A percentile compares a stretch with the other conserved stretches of the same genome.
phyloP scores from a whole-genome alignment of 495 filamentous ascomycete species.

The Corynascus novoguineensis region DNA sequence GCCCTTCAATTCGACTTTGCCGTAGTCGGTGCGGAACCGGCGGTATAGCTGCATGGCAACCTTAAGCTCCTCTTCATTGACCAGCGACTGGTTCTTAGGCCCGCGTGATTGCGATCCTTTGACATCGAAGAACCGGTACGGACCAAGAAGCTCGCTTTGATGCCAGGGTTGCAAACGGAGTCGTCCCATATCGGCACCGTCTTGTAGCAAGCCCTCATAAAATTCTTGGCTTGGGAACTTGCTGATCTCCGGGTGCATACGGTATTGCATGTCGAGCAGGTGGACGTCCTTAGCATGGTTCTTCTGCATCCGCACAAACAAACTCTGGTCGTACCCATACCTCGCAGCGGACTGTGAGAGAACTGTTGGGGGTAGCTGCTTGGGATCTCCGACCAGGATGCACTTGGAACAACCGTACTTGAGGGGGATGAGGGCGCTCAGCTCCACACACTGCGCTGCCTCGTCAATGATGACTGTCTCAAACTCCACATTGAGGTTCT shows the following conservation, averaged over 20 bases:
- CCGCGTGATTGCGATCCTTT: constrained; percentile 77
- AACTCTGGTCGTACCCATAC: constrained; percentile 93
- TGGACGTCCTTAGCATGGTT: constrained; percentile 89
- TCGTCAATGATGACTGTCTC: constrained; percentile 98
- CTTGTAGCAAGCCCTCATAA: constrained; percentile 79
- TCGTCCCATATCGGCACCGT: constrained; percentile 74
- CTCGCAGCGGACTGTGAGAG: constrained; percentile 86
- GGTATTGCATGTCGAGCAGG: constrained; percentile 91
- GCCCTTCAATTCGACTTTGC: constrained; percentile 60
- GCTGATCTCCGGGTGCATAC: constrained; percentile 97
- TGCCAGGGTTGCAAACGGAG: constrained; percentile 81
- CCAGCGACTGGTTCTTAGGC: constrained; percentile 74
- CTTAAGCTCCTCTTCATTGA: constrained; percentile 81
- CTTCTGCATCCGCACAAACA: constrained; percentile 96
- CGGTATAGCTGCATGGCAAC: constrained; percentile 79
- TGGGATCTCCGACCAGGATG: constrained; percentile 94
- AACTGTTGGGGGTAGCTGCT: constrained; percentile 93
- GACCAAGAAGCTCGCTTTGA: constrained; percentile 67
- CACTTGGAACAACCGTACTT: constrained; percentile 98
- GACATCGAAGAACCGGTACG: constrained; percentile 98
- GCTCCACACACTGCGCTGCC: constrained; percentile 94
- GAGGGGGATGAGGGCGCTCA: constrained; percentile 91
- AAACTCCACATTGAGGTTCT: constrained; percentile 88
- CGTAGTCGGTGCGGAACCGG: constrained; percentile 67
- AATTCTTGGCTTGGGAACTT: constrained; percentile 82